Evolutionary conservation across 257 asterid genomes (phyloP).

Genomic region (Penstemon eatonii): DNA sequence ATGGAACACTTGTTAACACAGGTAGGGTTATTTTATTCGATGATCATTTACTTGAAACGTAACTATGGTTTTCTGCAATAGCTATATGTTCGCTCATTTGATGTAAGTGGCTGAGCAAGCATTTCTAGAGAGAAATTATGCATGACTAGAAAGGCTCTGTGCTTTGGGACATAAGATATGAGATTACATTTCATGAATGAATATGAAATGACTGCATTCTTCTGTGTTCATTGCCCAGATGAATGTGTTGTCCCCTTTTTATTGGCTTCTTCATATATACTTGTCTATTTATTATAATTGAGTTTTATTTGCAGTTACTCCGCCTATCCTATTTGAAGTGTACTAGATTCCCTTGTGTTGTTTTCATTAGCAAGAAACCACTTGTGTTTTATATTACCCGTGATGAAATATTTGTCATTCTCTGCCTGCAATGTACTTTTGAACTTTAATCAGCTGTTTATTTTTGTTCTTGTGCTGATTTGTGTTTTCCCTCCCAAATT

Average conservation of each 20-base stretch:
- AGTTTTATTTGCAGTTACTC: not conserved
- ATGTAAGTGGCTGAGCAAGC: not conserved
- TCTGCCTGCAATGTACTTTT: slow-evolving; percentile 1
- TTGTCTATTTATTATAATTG: not conserved
- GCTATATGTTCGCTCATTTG: slow-evolving; percentile 15
- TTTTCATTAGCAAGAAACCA: too few relatives aligned
- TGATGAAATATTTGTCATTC: not conserved
- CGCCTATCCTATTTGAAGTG: too few relatives aligned
- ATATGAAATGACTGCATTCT: slow-evolving; percentile 1
- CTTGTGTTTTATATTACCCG: not conserved
- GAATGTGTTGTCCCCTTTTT: not conserved
- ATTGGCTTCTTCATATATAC: not conserved
- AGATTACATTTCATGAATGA: slow-evolving; percentile 10
- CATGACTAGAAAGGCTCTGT: not conserved
- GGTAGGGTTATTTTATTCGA: slow-evolving; percentile 41
- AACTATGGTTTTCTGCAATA: slow-evolving; percentile 6
- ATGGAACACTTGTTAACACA: slow-evolving; percentile 90
- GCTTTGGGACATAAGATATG: not conserved
- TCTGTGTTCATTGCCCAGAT: not conserved
- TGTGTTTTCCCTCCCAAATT: slow-evolving; percentile 18
- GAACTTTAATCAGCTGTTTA: not conserved
- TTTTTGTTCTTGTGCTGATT: slow-evolving; percentile 2
- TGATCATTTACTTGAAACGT: not conserved
- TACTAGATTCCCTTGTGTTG: too few relatives aligned
- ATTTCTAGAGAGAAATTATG: not conserved